Conservation (phyloP, 352 stramenopile genomes). For the Phytopythium mirpurense region DNA sequence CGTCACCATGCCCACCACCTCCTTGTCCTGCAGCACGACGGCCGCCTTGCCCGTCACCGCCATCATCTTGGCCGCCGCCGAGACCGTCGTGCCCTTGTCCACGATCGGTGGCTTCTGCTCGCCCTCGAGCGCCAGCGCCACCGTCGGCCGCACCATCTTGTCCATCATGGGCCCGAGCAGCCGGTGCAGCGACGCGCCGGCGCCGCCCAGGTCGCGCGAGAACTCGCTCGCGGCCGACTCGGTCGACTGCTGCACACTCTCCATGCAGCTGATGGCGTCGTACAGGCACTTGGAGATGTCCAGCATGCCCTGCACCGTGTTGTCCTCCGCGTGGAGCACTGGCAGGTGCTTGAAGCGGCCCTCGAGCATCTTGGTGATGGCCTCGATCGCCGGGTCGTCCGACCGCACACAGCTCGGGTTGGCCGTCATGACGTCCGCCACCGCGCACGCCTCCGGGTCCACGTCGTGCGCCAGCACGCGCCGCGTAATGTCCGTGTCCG, state of each 20-base stretch:
- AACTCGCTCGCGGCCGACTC: slow-evolving; percentile 76
- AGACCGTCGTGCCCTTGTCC: slow-evolving; percentile 59
- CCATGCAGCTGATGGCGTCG: slow-evolving; percentile 84
- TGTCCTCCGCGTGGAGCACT: slow-evolving; percentile 55
- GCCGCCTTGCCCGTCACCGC: slow-evolving; percentile 79
- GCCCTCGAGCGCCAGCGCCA: slow-evolving; percentile 74
- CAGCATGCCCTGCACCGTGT: slow-evolving; percentile 78
- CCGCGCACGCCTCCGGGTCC: slow-evolving; percentile 70
- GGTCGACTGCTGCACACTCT: slow-evolving; percentile 83
- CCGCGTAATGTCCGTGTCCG: slow-evolving; percentile 82
- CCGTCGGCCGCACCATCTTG: slow-evolving; percentile 85
- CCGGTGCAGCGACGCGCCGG: slow-evolving; percentile 61
- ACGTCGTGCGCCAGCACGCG: slow-evolving; percentile 79
- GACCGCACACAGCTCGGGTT: slow-evolving; percentile 76
- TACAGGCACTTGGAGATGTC: slow-evolving; percentile 89
- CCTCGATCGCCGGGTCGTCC: slow-evolving; percentile 80
- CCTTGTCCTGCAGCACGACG: slow-evolving; percentile 65
- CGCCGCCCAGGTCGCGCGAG: slow-evolving; percentile 59
- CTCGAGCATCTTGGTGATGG: slow-evolving; percentile 88
- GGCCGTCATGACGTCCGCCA: slow-evolving; percentile 81
- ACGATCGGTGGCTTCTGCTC: slow-evolving; percentile 78
- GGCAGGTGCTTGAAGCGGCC: slow-evolving; percentile 86
- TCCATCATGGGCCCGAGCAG: slow-evolving; percentile 85
- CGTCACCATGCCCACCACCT: slow-evolving; percentile 81
- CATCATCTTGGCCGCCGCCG: slow-evolving; percentile 81